phyloP scores from a whole-genome alignment of 768 basidiomycete genomes.

The Lyophyllum atratum region DNA sequence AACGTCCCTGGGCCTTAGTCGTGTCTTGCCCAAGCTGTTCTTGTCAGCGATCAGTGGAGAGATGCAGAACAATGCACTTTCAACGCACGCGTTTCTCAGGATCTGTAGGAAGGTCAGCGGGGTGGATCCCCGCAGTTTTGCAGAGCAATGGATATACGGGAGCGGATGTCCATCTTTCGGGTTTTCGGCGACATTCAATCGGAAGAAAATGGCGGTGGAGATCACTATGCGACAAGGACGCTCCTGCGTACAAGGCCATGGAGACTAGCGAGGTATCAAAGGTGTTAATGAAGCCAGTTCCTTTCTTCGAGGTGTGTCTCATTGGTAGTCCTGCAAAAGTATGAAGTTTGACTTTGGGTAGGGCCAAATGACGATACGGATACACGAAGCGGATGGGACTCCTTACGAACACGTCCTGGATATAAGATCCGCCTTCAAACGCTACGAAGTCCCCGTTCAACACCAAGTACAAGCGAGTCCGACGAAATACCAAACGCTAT shows the following conservation, averaged over 20 bases:
- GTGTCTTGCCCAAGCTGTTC: conserved; percentile 94
- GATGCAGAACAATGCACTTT: conserved; percentile 79
- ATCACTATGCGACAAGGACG: conserved; percentile 90
- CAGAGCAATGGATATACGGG: conserved; percentile 99
- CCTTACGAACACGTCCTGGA: conserved; percentile 98
- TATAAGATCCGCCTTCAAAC: conserved; percentile 83
- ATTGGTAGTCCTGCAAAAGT: not conserved
- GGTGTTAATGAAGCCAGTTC: conserved; percentile 76
- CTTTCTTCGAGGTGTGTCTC: conserved; percentile 78
- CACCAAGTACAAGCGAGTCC: conserved; percentile 96
- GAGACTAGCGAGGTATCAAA: conserved; percentile 69
- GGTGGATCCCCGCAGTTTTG: conserved; percentile 85
- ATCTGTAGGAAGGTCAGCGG: conserved; percentile 94
- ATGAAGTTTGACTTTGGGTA: conserved; percentile 27
- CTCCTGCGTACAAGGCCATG: conserved; percentile 74
- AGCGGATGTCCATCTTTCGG: conserved; percentile 93
- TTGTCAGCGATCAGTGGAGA: conserved; percentile 93
- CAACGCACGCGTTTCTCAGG: conserved; percentile 87
- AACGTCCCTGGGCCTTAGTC: conserved; percentile 90
- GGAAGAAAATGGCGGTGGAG: conserved; percentile 98
- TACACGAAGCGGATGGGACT: conserved; percentile 98
- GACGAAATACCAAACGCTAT: conserved; percentile 94
- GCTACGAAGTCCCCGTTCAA: conserved; percentile 99
- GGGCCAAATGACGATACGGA: conserved; percentile 98
- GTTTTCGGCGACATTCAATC: conserved; percentile 89